A percentile compares a stretch with the other conserved stretches of the same genome.
These are phyloP conservation scores for Meyerozyma guilliermondii DNA, from an alignment of 1,139 yeast species.

Conservation along the genomic window DNA sequence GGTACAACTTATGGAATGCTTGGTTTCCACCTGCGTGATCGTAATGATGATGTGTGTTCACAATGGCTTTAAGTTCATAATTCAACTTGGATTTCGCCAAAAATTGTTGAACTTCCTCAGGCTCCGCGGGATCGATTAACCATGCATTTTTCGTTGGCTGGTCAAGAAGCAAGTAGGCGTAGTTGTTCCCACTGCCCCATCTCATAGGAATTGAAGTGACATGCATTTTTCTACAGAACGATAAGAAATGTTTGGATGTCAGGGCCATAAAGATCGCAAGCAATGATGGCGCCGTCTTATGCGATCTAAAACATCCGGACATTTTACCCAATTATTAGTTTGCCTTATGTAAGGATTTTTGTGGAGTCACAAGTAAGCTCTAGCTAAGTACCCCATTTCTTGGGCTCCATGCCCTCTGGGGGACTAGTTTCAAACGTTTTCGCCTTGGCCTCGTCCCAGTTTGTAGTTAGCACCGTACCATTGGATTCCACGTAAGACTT, in stretches of 20 bases:
- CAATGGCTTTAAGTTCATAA: slow-evolving; percentile 61
- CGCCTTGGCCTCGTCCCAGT: slow-evolving; percentile 84
- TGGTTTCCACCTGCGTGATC: slow-evolving; percentile 93
- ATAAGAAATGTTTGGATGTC: background rate
- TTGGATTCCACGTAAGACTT: slow-evolving; percentile 90
- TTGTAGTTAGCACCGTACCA: slow-evolving; percentile 90
- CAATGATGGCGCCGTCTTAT: background rate
- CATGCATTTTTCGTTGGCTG: slow-evolving; percentile 65
- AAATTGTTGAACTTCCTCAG: slow-evolving; percentile 44
- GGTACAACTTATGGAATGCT: slow-evolving; percentile 35
- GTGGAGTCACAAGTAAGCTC: background rate
- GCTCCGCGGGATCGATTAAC: slow-evolving; percentile 91
- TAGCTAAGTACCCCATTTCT: slow-evolving; percentile 26
- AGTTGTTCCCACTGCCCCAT: slow-evolving; percentile 93
- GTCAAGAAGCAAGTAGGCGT: slow-evolving; percentile 75
- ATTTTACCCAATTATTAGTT: background rate
- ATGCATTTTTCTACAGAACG: slow-evolving; percentile 59
- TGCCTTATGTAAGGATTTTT: background rate
- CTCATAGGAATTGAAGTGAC: slow-evolving; percentile 83
- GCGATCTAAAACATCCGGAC: no score
- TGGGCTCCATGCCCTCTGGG: slow-evolving; percentile 65
- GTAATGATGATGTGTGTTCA: slow-evolving; percentile 92
- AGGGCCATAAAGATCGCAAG: background rate
- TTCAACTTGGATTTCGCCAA: slow-evolving; percentile 20
- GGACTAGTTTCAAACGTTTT: slow-evolving; percentile 68